Evolutionary conservation across 2,329 filamentous ascomycete genomes (phyloP).

Genomic region (Talaromyces sp.): DNA sequence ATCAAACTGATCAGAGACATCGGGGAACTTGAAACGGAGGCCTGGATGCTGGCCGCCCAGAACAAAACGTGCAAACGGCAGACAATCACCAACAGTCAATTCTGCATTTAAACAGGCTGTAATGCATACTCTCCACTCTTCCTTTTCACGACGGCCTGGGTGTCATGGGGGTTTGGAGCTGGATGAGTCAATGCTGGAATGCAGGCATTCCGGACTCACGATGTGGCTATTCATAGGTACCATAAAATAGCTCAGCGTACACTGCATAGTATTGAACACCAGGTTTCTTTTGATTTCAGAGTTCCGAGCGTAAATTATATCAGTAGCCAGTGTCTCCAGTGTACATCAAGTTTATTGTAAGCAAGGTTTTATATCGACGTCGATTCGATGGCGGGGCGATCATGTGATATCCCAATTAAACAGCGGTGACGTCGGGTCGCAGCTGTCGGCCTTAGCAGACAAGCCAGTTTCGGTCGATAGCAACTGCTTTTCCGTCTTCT

Average conservation of each 20-base stretch:
- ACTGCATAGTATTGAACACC: neutral
- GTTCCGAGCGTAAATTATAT: neutral
- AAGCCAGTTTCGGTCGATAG: neutral
- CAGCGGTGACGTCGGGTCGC: neutral
- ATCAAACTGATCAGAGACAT: slow-evolving; percentile 14
- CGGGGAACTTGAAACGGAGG: slow-evolving; percentile 17
- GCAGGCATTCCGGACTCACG: neutral
- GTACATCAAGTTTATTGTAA: neutral
- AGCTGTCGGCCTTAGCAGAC: neutral
- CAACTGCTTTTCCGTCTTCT: neutral
- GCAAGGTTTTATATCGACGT: neutral
- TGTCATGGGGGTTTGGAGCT: neutral
- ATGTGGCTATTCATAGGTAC: neutral
- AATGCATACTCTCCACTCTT: neutral
- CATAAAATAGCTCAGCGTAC: neutral
- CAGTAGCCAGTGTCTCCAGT: too few relatives aligned
- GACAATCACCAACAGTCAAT: neutral
- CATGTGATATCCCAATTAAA: neutral
- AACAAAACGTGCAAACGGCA: neutral
- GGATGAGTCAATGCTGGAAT: neutral
- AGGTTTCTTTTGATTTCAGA: neutral
- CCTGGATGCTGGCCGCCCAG: slow-evolving; percentile 40
- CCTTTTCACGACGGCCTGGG: neutral
- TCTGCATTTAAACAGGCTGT: neutral
- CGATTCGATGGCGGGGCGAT: neutral